These are phyloP conservation scores for Scytalidium lignicola DNA, from an alignment of 2,329 filamentous ascomycete species.

Conservation along the genomic window DNA sequence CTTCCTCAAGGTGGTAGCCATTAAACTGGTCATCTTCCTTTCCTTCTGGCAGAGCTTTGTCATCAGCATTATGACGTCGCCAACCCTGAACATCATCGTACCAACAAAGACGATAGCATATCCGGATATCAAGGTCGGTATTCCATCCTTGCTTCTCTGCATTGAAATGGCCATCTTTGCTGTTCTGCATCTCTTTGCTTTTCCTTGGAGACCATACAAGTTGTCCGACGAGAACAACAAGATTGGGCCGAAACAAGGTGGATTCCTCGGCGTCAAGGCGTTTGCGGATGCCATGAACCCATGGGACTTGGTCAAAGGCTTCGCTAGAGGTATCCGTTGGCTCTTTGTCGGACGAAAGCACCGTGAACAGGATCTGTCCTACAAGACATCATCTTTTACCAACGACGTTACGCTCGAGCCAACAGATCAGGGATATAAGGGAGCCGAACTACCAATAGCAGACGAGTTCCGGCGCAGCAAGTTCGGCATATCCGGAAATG, in stretches of 20 bases:
- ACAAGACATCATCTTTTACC: slow-evolving; percentile 26
- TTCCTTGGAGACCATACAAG: slow-evolving; percentile 68
- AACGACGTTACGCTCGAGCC: slow-evolving; percentile 18
- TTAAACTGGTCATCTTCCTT: slow-evolving; percentile 88
- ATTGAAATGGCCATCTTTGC: slow-evolving; percentile 82
- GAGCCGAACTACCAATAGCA: slow-evolving; percentile 20
- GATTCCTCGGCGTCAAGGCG: slow-evolving; percentile 59
- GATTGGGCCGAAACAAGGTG: slow-evolving; percentile 52
- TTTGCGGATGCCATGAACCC: slow-evolving; percentile 70
- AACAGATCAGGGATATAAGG: slow-evolving; percentile 15
- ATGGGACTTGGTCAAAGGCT: slow-evolving; percentile 78
- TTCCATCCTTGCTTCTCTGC: slow-evolving; percentile 72
- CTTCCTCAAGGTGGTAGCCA: slow-evolving; percentile 76
- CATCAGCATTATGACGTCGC: slow-evolving; percentile 54
- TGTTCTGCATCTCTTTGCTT: slow-evolving; percentile 75
- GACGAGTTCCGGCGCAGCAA: slow-evolving; percentile 25
- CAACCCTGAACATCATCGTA: slow-evolving; percentile 52
- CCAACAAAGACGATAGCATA: slow-evolving; percentile 58
- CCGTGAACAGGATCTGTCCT: slow-evolving; percentile 49
- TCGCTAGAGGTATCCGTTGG: slow-evolving; percentile 74
- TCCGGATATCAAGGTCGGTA: slow-evolving; percentile 74
- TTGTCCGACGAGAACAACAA: slow-evolving; percentile 40
- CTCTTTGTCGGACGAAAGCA: slow-evolving; percentile 67
- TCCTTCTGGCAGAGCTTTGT: slow-evolving; percentile 77
- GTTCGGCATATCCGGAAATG: slow-evolving; percentile 17